Base-by-base conservation (phyloP, 495 filamentous ascomycete genomes). In the Friedmanniomyces endolithicus region DNA sequence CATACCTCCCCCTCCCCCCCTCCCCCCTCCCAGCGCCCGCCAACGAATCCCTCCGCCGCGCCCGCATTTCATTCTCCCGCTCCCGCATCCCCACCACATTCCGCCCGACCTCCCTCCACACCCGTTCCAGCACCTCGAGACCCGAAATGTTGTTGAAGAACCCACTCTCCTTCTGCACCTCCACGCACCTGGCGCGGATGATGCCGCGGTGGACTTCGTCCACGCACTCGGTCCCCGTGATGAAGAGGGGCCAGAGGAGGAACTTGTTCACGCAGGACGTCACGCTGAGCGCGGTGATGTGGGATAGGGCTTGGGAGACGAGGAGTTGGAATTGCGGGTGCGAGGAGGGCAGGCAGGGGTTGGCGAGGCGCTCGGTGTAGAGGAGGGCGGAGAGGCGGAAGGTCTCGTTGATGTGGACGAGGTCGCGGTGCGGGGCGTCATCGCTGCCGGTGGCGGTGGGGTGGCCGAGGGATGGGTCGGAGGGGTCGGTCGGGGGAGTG, bases 141-240 rank as follows among this genome's bases (percentile, higher is more conserved):
- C 86, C 88, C 7, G 84, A 84, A 20, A 94, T 74, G 62, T 94
- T 95, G 65, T 96, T 96, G 70, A 85, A 85, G 66, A 96, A 95
- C 14, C 88, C 90, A 41, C 84, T 88, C 63, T 90, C 85, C 23
- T 80, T 77, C 72, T 88, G 87, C 61, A 95, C 88, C 65, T 90
- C 88, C 37, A 81, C 72, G 72, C 88, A 95, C 48, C 89, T 80
- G 61, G 79, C 71, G 19, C 87, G 79, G 45, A 97, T 83, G 46
- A 88, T 77, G 29, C 77, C 74, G 52, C 90, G 83, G 58, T 95
- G 86, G 35, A 82, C 72, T 58, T 87, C 84, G 51, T 84, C 82
- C 50, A 94, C 86, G 65, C 89, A 94, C 71, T 95, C 90, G 22
- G 86, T 88, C 27, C 90, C 90, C 0, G 82, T 84, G 48, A 96